Base-by-base conservation (phyloP, 2,329 filamentous ascomycete genomes). In the Blumeria graminis region DNA sequence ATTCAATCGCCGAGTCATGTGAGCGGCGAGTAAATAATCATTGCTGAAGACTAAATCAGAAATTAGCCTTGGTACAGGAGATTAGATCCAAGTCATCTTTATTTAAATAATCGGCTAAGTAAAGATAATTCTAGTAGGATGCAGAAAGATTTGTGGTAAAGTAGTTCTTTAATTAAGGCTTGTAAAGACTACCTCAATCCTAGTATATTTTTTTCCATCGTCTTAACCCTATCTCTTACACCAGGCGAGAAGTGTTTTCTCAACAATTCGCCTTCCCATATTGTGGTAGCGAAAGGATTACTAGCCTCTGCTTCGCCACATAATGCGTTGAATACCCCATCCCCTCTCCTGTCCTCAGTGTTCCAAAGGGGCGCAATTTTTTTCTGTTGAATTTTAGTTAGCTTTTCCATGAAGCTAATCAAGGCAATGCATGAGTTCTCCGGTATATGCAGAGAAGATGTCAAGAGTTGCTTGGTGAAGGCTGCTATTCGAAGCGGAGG, bases 241-340 rank as follows among this genome's bases (percentile, higher is more conserved):
- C 82, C 82, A 6, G 89, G 90, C 62, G 84, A 88, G 67, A 85
- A 98, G 70, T 98, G 92, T 62, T 77, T 76, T 65, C 82, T 75
- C 63, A 98, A 68, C 57, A 98, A 66, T 71, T 96, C 92, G 0
- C 86, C 88, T 67, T 96, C 92, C 92, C 90, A 98, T 0, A 93
- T 76, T 0, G 87, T 95, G 4, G 81, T 80, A 0, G 89, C 85
- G 69, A 92, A 94, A 0, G 90, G 88, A 69, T 96, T 96, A 62
- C 83, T 89, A 7, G 78, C 81, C 69, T 95, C 90, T 3, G 93
- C 77, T 60, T 82, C 85, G 33, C 76, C 75, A 48, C 80, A 79
- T 46, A 82, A 68, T 0, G 87, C 75, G 68, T 89, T 84, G 65
- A 86, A 96, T 0, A 82, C 78, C 1, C 92, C 92, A 66, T 96